phyloP scores from a whole-genome alignment of 2,329 filamentous ascomycete genomes.

The Xylaria multiplex region DNA sequence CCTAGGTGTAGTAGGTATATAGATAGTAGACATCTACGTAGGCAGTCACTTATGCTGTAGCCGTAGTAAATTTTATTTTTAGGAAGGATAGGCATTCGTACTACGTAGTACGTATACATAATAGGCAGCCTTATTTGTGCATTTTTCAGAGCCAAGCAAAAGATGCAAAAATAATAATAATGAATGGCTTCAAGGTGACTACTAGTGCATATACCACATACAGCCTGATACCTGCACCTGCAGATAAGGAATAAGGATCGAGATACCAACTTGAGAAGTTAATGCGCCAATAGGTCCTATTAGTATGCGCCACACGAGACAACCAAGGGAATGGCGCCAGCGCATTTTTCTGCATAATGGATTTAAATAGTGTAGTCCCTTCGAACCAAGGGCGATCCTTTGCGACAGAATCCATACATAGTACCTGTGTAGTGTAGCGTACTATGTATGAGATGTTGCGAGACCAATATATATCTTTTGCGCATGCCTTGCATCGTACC shows the following conservation, averaged over 20 bases:
- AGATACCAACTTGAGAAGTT: slow-evolving; percentile 4
- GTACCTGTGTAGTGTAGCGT: no score
- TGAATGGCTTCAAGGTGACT: no score
- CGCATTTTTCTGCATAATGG: slow-evolving; percentile 9
- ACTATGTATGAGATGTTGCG: background rate
- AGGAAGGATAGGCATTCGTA: no score
- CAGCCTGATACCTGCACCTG: slow-evolving; percentile 1
- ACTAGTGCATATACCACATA: background rate
- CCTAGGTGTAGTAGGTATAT: background rate
- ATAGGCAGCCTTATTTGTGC: slow-evolving; percentile 15
- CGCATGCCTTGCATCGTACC: background rate
- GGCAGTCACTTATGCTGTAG: background rate
- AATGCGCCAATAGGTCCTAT: slow-evolving; percentile 4
- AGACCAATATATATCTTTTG: background rate
- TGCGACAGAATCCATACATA: background rate
- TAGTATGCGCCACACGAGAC: slow-evolving; percentile 23
- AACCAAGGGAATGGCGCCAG: background rate
- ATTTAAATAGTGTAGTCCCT: background rate
- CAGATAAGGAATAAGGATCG: slow-evolving; percentile 29
- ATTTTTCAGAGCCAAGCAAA: slow-evolving; percentile 18
- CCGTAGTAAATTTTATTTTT: background rate
- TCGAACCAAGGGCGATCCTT: background rate
- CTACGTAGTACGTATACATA: background rate
- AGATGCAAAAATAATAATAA: slow-evolving; percentile 15
- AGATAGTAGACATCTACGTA: no score